Evolutionary conservation across 108 stramenopile genomes (phyloP).

Genomic region (Ochromonas danica): DNA sequence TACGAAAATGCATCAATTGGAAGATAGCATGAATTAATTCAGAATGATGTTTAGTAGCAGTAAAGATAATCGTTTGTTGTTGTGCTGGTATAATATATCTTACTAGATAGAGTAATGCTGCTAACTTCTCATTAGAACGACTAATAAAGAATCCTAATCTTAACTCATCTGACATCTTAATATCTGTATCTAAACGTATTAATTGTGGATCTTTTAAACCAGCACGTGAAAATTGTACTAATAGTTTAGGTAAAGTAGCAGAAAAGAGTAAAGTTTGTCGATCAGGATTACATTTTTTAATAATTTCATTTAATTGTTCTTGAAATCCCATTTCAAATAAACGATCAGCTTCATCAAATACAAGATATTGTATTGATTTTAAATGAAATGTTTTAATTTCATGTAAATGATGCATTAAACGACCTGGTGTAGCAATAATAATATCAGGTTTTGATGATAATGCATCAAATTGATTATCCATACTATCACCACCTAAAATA

Average conservation of each 20-base stretch:
- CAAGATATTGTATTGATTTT: conserved; percentile 70
- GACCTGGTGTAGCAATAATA: conserved; percentile 95
- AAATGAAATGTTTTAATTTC: conserved; percentile 86
- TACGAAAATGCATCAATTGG: neutral
- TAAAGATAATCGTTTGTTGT: conserved; percentile 82
- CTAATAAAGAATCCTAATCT: conserved; percentile 41
- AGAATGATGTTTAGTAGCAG: conserved; percentile 92
- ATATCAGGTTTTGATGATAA: conserved; percentile 84
- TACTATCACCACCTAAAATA: conserved; percentile 91
- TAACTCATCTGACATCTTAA: conserved; percentile 83
- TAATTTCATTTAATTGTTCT: conserved; percentile 69
- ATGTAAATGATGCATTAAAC: conserved; percentile 89
- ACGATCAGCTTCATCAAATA: conserved; percentile 98
- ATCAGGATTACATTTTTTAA: conserved; percentile 45
- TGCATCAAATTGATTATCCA: conserved; percentile 88
- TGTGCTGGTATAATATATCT: conserved; percentile 68
- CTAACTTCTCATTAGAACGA: conserved; percentile 62
- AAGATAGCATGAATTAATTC: conserved; percentile 85
- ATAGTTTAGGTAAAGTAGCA: conserved; percentile 91
- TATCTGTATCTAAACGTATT: conserved; percentile 89
- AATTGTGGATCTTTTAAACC: conserved; percentile 88
- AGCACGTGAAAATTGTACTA: conserved; percentile 94
- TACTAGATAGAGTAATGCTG: conserved; percentile 83
- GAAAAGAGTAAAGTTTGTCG: conserved; percentile 89
- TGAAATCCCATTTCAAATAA: conserved; percentile 98